Conservation (phyloP, 2,329 filamentous ascomycete genomes). For the Monosporascus sp. region DNA sequence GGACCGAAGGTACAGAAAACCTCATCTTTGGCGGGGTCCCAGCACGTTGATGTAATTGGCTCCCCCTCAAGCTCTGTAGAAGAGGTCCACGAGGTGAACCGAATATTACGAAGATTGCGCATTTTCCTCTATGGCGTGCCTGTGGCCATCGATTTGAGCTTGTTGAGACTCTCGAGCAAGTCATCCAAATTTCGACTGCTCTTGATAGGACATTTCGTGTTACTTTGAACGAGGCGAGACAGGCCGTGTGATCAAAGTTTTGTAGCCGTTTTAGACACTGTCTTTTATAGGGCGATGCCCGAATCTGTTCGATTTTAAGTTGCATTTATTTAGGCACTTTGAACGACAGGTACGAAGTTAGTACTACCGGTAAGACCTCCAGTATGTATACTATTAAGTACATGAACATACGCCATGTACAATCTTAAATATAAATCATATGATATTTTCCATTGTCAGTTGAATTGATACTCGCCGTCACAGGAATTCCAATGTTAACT, state of each 20-base stretch:
- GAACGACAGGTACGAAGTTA: background rate
- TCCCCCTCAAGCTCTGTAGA: constrained; percentile 41
- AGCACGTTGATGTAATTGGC: constrained; percentile 70
- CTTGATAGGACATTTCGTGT: too few species aligned
- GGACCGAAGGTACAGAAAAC: constrained; percentile 83
- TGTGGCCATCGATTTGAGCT: background rate
- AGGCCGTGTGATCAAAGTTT: background rate
- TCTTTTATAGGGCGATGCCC: background rate
- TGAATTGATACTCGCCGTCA: background rate
- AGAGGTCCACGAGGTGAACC: constrained; percentile 59
- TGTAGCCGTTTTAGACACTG: background rate
- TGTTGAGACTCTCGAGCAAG: background rate
- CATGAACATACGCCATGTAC: background rate
- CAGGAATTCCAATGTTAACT: background rate
- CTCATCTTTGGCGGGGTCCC: constrained; percentile 76
- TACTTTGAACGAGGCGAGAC: background rate
- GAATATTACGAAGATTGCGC: constrained; percentile 82
- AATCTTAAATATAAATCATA: background rate
- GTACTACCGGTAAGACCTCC: background rate
- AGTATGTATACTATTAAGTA: background rate
- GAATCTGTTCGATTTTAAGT: too few species aligned
- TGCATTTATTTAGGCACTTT: too few species aligned
- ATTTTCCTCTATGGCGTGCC: constrained; percentile 42
- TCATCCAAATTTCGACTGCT: too few species aligned
- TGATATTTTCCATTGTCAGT: background rate